Evolutionary conservation across 352 stramenopile genomes (phyloP).

Genomic region (Phytophthora sojae): DNA sequence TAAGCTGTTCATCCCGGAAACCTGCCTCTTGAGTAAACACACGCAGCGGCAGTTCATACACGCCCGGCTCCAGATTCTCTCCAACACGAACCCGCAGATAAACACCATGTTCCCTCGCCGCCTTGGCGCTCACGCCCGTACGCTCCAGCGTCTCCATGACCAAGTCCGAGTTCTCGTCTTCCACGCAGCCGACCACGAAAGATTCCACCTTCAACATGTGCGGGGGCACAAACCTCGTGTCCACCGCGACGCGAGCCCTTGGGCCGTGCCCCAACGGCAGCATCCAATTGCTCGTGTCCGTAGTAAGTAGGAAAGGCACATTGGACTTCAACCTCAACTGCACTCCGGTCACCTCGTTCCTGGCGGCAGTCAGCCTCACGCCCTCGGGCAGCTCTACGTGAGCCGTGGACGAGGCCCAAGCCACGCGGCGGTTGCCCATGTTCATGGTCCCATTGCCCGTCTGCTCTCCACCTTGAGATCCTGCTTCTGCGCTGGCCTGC

Average conservation of each 20-base stretch:
- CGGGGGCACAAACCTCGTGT: constrained; percentile 63
- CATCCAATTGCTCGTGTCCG: constrained; percentile 68
- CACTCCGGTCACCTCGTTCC: constrained; percentile 65
- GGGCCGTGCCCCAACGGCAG: constrained; percentile 61
- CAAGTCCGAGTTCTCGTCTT: constrained; percentile 63
- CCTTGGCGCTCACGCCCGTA: constrained; percentile 34
- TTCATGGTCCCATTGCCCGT: neutral
- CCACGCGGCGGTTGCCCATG: constrained; percentile 30
- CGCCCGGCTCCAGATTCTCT: constrained; percentile 40
- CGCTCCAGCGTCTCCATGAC: constrained; percentile 72
- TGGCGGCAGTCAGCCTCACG: constrained; percentile 48
- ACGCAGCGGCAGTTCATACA: constrained; percentile 72
- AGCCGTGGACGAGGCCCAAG: constrained; percentile 44
- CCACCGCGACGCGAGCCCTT: constrained; percentile 60
- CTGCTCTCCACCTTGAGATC: constrained; percentile 9
- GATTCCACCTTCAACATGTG: constrained; percentile 52
- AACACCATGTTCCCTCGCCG: constrained; percentile 53
- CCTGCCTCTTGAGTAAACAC: constrained; percentile 74
- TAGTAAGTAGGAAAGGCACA: constrained; percentile 56
- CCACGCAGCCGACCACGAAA: constrained; percentile 67
- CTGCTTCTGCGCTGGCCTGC: constrained; percentile 4
- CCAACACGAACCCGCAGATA: constrained; percentile 66
- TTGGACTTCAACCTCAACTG: constrained; percentile 71
- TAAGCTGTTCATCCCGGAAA: constrained; percentile 73
- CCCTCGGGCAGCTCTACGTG: constrained; percentile 48